Base-by-base conservation (phyloP, 1,284 basidiomycete species). In the Ganoderma resinaceum region DNA sequence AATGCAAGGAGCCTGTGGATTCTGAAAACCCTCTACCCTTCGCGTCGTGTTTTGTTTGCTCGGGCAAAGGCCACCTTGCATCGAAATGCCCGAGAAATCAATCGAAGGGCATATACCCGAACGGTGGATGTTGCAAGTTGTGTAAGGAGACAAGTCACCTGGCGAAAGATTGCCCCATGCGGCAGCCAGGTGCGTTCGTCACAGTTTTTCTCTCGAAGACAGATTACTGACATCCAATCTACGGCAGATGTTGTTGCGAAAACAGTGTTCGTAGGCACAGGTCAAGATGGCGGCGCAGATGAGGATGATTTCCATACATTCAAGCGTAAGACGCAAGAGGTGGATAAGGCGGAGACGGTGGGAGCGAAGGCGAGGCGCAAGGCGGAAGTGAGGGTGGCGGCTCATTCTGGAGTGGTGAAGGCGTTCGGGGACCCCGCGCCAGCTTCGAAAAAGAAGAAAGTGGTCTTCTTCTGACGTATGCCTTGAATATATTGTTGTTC, bases 1-100 rank as follows among this genome's bases (percentile, higher is more conserved):
- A 84, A 52, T 98, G 96, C 79, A 90, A 85, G 68, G 89, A 90
- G 73, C 85, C 87, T 1, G 82, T 84, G 12, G 86, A 95, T 77
- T 83, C 86, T n/a, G 76, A 78, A 18, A 85, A 93, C 72, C 92
- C 93, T 2, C 85, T 96, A 3, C 96, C 96, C 0, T 96, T 89
- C 76, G 96, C 96, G 0, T 95, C 92, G 1, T 98, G 96, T 80
- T 98, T 96, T 77, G 92, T 98, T 40, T 98, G 96, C 77, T 89
- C 88, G 2, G 85, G 84, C 5, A 89, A 87, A 73, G 95, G 95
- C 0, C 95, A 97, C 76, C 85, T 97, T 1, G 93, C 94, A 0
- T 90, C 91, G 0, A 82, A 87, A 23, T 98, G 96, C 79, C 92
- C 94, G 0, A 81, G 92, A 75, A 98, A 98, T 76, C 86, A 87